A percentile compares a stretch with the other conserved stretches of the same genome.
Evolutionary conservation across 148 eudicot species (phyloP).

Genomic region (Selenicereus undatus): DNA sequence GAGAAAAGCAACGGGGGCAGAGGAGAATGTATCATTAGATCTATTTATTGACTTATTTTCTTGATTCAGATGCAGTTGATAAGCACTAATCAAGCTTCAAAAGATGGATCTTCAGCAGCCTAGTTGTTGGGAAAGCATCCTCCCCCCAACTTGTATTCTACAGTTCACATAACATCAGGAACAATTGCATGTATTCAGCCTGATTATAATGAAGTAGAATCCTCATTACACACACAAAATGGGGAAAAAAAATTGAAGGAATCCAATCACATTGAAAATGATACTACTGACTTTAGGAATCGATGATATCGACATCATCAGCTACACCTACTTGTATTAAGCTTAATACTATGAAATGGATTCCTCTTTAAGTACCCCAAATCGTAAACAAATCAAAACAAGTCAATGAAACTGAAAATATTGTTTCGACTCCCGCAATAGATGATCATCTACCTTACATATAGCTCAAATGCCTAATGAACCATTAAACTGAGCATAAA

Average conservation of each 20-base stretch:
- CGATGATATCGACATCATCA: background rate
- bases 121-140: background rate
- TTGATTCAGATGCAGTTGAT: background rate
- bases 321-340: background rate
- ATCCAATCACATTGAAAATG: background rate
- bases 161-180: background rate
- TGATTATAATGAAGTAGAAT: background rate
- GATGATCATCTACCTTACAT: background rate
- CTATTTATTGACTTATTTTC: background rate
- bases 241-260: background rate
- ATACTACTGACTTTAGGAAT: background rate
- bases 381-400: background rate
- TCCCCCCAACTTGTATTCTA: background rate
- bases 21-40: background rate
- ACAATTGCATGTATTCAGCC: background rate
- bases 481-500: background rate
- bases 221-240: background rate
- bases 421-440: background rate
- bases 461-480: background rate
- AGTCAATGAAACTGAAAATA: background rate
- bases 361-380: background rate
- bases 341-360: background rate
- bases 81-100: background rate
- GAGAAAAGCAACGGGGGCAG: background rate
- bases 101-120: background rate